These are phyloP conservation scores for Guadua angustifolia DNA, from an alignment of 176 grass and related monocot genomes.

Conservation along the genomic window DNA sequence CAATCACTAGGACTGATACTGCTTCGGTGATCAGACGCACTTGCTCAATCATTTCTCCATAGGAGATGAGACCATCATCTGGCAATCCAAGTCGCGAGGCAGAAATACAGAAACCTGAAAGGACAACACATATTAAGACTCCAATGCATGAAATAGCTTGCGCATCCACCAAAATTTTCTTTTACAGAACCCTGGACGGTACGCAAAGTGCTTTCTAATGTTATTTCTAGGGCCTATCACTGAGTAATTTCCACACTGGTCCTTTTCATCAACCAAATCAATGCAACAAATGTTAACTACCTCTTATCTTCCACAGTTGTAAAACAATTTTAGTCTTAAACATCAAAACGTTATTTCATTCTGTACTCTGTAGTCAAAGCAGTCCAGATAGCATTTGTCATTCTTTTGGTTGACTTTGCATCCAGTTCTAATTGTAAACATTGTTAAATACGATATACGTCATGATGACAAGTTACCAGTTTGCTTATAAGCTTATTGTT, in stretches of 20 bases:
- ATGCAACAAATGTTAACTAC: background rate
- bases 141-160: slow-evolving; percentile 23
- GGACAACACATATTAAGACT: background rate
- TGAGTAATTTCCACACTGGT: background rate
- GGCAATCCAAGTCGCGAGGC: slow-evolving; percentile 79
- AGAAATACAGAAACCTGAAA: slow-evolving; percentile 89
- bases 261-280: background rate
- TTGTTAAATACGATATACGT: background rate
- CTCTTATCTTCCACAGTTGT: background rate
- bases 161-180: background rate
- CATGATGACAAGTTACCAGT: background rate
- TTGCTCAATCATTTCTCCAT: slow-evolving; percentile 92
- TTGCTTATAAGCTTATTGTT: background rate
- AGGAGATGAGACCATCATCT: slow-evolving; percentile 91
- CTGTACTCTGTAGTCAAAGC: background rate
- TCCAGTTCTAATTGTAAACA: background rate
- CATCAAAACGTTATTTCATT: background rate
- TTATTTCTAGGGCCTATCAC: background rate
- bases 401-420: background rate
- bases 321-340: background rate
- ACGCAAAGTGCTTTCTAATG: background rate
- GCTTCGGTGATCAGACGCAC: slow-evolving; percentile 78
- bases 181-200: background rate
- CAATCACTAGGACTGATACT: slow-evolving; percentile 86
- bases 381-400: background rate